Evolutionary conservation across 2,329 filamentous ascomycete species (phyloP).

Genomic region (Macrophomina tecta): DNA sequence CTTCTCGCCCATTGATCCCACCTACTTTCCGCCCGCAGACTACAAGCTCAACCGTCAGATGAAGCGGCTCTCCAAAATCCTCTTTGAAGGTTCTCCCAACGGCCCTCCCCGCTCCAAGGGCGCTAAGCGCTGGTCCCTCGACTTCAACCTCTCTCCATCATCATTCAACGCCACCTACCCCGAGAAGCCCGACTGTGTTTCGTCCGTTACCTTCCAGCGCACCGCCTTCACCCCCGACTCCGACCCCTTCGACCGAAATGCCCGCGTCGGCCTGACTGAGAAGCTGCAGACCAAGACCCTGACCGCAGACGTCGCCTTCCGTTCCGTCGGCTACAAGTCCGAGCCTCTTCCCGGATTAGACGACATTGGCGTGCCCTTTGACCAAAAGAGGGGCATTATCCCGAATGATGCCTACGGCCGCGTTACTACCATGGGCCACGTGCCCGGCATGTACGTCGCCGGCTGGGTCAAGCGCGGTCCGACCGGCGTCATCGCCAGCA

Average conservation of each 20-base stretch:
- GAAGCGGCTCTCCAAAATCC: constrained; percentile 78
- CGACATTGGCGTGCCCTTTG: constrained; percentile 78
- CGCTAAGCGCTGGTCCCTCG: constrained; percentile 78
- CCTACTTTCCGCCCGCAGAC: constrained; percentile 71
- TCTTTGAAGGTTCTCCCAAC: constrained; percentile 73
- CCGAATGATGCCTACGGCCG: constrained; percentile 82
- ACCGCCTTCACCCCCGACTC: constrained; percentile 44
- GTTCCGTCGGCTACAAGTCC: constrained; percentile 94
- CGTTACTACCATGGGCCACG: constrained; percentile 59
- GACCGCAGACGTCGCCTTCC: constrained; percentile 76
- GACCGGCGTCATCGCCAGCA: constrained; percentile 93
- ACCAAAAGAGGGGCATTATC: constrained; percentile 75
- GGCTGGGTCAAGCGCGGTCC: constrained; percentile 97
- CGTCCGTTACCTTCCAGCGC: constrained; percentile 71
- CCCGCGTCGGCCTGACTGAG: constrained; percentile 54
- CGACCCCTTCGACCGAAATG: constrained; percentile 58
- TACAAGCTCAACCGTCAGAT: constrained; percentile 75
- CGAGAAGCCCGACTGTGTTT: constrained; percentile 57
- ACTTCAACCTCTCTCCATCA: constrained; percentile 81
- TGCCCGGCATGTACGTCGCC: constrained; percentile 85
- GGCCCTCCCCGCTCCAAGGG: constrained; percentile 50
- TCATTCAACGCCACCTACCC: constrained; percentile 63
- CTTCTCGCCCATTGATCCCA: constrained; percentile 71
- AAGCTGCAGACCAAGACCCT: constrained; percentile 52
- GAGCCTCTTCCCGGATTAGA: constrained; percentile 75